These are phyloP conservation scores for Wickerhamia fluorescens DNA, from an alignment of 805 yeast species.

Conservation along the genomic window DNA sequence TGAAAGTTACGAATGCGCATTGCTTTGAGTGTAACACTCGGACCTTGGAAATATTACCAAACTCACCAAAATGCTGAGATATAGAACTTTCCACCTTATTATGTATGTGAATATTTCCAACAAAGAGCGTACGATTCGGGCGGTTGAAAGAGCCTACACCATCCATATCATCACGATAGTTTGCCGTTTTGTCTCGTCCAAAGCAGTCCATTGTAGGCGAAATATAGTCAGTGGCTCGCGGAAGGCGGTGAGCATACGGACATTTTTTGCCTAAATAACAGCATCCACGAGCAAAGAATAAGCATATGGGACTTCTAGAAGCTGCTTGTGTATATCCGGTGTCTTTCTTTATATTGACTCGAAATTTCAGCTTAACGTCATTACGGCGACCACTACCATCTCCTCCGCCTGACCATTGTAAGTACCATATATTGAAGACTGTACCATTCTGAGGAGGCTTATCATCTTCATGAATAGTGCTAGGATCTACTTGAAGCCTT, in stretches of 20 bases:
- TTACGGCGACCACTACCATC: conserved; percentile 40
- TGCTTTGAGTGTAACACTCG: conserved; percentile 54
- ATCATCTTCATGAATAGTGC: conserved; percentile 45
- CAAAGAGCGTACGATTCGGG: conserved; percentile 67
- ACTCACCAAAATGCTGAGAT: conserved; percentile 50
- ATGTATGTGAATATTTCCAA: conserved; percentile 51
- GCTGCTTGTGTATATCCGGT: conserved; percentile 73
- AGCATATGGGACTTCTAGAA: conserved; percentile 51
- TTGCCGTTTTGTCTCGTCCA: conserved; percentile 80
- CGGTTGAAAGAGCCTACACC: conserved; percentile 80
- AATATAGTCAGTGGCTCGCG: conserved; percentile 49
- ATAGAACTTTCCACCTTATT: conserved; percentile 29
- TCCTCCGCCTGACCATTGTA: conserved; percentile 78
- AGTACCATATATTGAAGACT: conserved; percentile 80
- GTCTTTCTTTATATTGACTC: conserved; percentile 56
- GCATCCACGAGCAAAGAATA: conserved; percentile 84
- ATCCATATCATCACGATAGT: conserved; percentile 86
- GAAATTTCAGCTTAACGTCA: conserved; percentile 47
- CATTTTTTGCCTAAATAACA: conserved; percentile 77
- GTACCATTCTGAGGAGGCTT: conserved; percentile 77
- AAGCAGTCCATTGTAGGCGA: conserved; percentile 77
- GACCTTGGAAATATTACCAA: conserved; percentile 69
- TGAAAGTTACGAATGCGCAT: conserved; percentile 74
- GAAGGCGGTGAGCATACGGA: conserved; percentile 71
- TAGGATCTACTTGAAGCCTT: conserved; percentile 64